Percentiles rank a stretch among this genome's conserved stretches.
Evolutionary conservation across 2,329 filamentous ascomycete species (phyloP).

Genomic region (Teratosphaeriaceae sp.): DNA sequence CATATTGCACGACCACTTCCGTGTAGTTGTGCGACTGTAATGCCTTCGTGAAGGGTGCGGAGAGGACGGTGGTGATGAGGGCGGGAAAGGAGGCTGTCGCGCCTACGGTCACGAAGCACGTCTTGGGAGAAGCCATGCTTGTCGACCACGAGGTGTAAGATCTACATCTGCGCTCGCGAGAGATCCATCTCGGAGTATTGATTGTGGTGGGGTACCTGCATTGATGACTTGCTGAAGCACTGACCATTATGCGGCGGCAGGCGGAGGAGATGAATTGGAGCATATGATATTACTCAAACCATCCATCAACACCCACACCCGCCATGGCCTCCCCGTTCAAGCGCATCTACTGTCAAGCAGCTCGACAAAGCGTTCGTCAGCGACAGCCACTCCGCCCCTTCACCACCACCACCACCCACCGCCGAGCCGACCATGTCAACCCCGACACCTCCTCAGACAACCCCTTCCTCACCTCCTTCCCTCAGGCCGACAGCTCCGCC

Average conservation of each 20-base stretch:
- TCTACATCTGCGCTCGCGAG: no score
- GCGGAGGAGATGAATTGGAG: constrained; percentile 4
- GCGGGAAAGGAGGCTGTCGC: constrained; percentile 78
- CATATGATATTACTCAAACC: no score
- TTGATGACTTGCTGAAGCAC: no score
- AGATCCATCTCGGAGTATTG: no score
- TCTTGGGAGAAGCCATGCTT: constrained; percentile 22
- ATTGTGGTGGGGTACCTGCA: no score
- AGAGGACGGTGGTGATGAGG: constrained; percentile 62
- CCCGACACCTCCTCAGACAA: neutral
- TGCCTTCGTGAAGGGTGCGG: constrained; percentile 54
- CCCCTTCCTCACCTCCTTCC: constrained; percentile 5
- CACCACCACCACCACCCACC: constrained; percentile 5
- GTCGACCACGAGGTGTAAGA: no score
- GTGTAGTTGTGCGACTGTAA: constrained; percentile 59
- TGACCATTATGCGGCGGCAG: no score
- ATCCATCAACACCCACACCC: neutral
- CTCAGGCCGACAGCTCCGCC: neutral
- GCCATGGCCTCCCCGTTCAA: constrained; percentile 25
- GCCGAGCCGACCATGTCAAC: constrained; percentile 2
- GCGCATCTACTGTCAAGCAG: constrained; percentile 22
- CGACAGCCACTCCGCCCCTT: constrained; percentile 12
- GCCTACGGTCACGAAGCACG: constrained; percentile 83
- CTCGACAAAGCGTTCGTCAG: constrained; percentile 9
- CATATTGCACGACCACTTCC: constrained; percentile 72